Percentiles rank a stretch among this genome's conserved stretches.
These are phyloP conservation scores for Exophiala dermatitidis DNA, from an alignment of 2,329 filamentous ascomycete genomes.

Conservation along the genomic window DNA sequence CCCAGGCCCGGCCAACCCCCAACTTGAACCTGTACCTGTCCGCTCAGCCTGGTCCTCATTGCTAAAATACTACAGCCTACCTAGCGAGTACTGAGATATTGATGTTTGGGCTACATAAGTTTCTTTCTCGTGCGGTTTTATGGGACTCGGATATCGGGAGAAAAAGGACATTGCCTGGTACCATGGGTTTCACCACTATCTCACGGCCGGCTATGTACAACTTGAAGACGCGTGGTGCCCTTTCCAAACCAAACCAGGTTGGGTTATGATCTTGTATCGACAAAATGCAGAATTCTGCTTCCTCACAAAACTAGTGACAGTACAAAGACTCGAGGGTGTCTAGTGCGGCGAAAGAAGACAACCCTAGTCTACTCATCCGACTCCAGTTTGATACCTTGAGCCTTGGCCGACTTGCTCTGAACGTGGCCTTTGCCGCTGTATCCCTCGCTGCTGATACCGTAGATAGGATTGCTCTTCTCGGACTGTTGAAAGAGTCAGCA, in stretches of 20 bases:
- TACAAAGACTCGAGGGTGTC: conserved; percentile 5
- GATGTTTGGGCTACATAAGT: too few species aligned
- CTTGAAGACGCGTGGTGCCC: conserved; percentile 2
- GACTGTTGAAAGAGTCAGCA: conserved; percentile 44
- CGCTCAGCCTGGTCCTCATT: too few species aligned
- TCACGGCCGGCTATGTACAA: conserved; percentile 18
- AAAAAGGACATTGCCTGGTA: not conserved
- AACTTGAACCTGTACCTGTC: too few species aligned
- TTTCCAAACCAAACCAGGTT: conserved; percentile 7
- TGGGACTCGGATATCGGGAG: not conserved
- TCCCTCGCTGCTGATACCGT: conserved; percentile 69
- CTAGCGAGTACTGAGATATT: too few species aligned
- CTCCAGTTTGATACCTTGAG: conserved; percentile 25
- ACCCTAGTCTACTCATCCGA: conserved; percentile 20
- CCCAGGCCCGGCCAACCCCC: too few species aligned
- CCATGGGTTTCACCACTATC: conserved; percentile 9
- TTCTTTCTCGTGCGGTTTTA: too few species aligned
- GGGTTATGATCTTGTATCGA: conserved; percentile 19
- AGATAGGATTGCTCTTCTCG: conserved; percentile 80
- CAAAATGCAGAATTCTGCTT: conserved; percentile 15
- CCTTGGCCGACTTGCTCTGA: conserved; percentile 50
- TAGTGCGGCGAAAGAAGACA: not conserved
- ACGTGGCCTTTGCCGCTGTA: conserved; percentile 74
- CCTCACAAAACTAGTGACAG: conserved; percentile 18
- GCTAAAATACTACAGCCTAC: too few species aligned